Evolutionary conservation across 169 alveolate genomes (phyloP).

Genomic region (Plasmodium yoelii): DNA sequence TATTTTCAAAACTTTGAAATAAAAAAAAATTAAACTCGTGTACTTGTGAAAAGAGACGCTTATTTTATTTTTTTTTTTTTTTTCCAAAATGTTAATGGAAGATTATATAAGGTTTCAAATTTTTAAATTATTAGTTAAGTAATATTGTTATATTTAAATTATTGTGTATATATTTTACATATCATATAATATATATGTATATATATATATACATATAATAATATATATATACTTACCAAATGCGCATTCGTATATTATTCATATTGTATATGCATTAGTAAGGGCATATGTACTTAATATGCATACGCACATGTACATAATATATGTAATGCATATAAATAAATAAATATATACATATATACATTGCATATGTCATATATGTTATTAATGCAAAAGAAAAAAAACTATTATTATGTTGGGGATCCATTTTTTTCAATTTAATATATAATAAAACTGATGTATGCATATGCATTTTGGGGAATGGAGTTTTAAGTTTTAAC

Average conservation of each 20-base stretch:
- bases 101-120: too few species aligned
- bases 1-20: too few species aligned
- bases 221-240: too few species aligned
- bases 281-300: not conserved
- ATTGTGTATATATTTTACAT: not conserved
- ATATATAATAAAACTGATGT: not conserved
- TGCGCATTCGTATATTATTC: not conserved
- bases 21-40: not conserved
- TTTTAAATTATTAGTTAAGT: too few species aligned
- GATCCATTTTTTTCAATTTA: not conserved
- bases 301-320: not conserved
- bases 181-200: not conserved
- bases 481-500: constrained; percentile 2
- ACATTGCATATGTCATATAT: not conserved
- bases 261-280: not conserved
- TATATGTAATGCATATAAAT: not conserved
- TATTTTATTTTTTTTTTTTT: too few species aligned
- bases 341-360: not conserved
- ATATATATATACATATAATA: too few species aligned
- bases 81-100: too few species aligned
- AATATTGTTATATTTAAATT: not conserved
- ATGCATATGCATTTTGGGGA: not conserved
- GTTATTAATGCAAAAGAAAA: not conserved
- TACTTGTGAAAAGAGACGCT: not conserved
- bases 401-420: not conserved